These are phyloP conservation scores for Penicillium olsonii DNA, from an alignment of 2,329 filamentous ascomycete genomes.

Conservation along the genomic window DNA sequence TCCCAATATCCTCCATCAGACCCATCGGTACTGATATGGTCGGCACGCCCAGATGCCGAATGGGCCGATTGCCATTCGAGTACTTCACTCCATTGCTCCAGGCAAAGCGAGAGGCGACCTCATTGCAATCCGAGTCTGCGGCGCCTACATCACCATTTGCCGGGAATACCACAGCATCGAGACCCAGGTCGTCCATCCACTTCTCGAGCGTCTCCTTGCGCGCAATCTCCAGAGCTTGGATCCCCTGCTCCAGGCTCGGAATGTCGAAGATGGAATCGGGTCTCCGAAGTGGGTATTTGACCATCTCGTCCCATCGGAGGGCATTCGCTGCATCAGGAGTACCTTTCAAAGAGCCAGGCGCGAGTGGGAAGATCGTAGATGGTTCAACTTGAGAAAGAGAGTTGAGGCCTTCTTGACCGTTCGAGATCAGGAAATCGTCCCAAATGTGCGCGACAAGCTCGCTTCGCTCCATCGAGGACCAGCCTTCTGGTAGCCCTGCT, in stretches of 20 bases:
- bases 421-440: conserved; percentile 53
- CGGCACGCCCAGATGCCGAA: conserved; percentile 58
- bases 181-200: conserved; percentile 47
- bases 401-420: conserved; percentile 42
- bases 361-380: conserved; percentile 39
- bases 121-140: conserved; percentile 49
- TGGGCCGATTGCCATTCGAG: conserved; percentile 55
- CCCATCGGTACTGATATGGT: conserved; percentile 59
- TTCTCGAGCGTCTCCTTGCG: conserved; percentile 54
- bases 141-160: conserved; percentile 53
- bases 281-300: conserved; percentile 28
- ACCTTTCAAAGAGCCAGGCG: conserved; percentile 27
- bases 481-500: conserved; percentile 45
- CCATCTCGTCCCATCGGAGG: conserved; percentile 29
- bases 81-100: conserved; percentile 56
- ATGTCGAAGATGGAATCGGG: conserved; percentile 44
- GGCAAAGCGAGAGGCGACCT: conserved; percentile 37
- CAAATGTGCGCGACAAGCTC: conserved; percentile 54
- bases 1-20: conserved; percentile 44
- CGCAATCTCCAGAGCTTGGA: conserved; percentile 51
- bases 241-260: conserved; percentile 42
- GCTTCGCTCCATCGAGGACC: conserved; percentile 51
- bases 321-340: conserved; percentile 26
- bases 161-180: conserved; percentile 54
- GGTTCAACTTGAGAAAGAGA: conserved; percentile 45